Evolutionary conservation across 1,139 yeast species (phyloP).

Genomic region (Yamadazyma spencermartinsiae): DNA sequence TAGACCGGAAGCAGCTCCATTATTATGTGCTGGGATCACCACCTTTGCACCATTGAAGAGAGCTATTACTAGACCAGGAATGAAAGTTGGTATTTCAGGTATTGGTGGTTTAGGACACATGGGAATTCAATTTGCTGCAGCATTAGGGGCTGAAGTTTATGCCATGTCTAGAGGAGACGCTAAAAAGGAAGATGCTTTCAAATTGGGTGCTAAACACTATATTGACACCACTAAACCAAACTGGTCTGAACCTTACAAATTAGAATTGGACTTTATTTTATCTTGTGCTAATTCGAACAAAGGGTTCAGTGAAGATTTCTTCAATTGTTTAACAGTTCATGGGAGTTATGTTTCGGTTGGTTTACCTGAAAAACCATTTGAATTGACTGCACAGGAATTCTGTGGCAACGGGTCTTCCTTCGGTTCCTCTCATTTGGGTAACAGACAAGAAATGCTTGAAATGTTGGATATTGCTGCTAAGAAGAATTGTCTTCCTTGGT

Average conservation of each 20-base stretch:
- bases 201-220: conserved; percentile 37
- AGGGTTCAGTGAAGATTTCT: conserved; percentile 30
- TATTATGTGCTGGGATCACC: conserved; percentile 66
- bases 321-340: conserved; percentile 37
- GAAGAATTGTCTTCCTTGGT: conserved; percentile 56
- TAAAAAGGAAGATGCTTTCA: conserved; percentile 33
- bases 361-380: conserved; percentile 35
- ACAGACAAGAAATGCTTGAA: conserved; percentile 55
- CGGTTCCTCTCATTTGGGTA: conserved; percentile 48
- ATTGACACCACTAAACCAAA: conserved; percentile 33
- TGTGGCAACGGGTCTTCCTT: conserved; percentile 44
- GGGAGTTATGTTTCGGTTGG: conserved; percentile 57
- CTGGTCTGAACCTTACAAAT: conserved; percentile 28
- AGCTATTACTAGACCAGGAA: conserved; percentile 26
- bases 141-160: conserved; percentile 39
- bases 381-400: conserved; percentile 26
- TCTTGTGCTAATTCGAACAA: conserved; percentile 45
- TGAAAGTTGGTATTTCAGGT: conserved; percentile 43
- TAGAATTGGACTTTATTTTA: conserved; percentile 44
- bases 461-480: conserved; percentile 56
- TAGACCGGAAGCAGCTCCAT: conserved; percentile 55
- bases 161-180: conserved; percentile 35
- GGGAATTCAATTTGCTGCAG: conserved; percentile 39
- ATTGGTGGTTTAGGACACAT: conserved; percentile 45
- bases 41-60: conserved; percentile 55